Evolutionary conservation across 257 asterid species (phyloP).

Genomic region (Striga asiatica): DNA sequence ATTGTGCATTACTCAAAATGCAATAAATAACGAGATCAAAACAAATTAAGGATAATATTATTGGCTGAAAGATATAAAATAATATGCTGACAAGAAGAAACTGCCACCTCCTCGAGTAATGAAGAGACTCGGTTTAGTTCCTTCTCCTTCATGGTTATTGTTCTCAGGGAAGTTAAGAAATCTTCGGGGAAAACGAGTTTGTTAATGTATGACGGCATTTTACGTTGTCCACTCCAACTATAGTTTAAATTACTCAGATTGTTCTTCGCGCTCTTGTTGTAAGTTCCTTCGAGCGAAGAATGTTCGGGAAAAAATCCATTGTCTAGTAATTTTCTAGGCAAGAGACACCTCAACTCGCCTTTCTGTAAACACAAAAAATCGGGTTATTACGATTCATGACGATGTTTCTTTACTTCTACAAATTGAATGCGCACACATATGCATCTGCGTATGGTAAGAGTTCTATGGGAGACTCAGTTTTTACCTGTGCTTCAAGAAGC

Average conservation of each 20-base stretch:
- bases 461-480: background rate
- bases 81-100: constrained; percentile 8
- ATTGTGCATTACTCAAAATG: background rate
- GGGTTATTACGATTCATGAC: background rate
- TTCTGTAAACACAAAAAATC: constrained; percentile 35
- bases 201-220: constrained; percentile 48
- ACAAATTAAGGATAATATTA: background rate
- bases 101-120: constrained; percentile 65
- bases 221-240: constrained; percentile 81
- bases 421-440: background rate
- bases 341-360: constrained; percentile 72
- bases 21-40: no score
- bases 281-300: constrained; percentile 21
- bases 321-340: constrained; percentile 54
- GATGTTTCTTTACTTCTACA: background rate
- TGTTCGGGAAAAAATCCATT: constrained; percentile 62
- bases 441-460: background rate
- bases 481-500: constrained; percentile 92
- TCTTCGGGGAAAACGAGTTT: constrained; percentile 79
- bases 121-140: constrained; percentile 64
- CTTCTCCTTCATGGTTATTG: constrained; percentile 68
- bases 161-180: constrained; percentile 72
- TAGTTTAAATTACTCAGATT: constrained; percentile 26
- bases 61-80: background rate
- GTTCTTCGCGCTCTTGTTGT: constrained; percentile 12